Conservation (phyloP, 2,329 filamentous ascomycete species). For the Chalaropsis thielavioides region DNA sequence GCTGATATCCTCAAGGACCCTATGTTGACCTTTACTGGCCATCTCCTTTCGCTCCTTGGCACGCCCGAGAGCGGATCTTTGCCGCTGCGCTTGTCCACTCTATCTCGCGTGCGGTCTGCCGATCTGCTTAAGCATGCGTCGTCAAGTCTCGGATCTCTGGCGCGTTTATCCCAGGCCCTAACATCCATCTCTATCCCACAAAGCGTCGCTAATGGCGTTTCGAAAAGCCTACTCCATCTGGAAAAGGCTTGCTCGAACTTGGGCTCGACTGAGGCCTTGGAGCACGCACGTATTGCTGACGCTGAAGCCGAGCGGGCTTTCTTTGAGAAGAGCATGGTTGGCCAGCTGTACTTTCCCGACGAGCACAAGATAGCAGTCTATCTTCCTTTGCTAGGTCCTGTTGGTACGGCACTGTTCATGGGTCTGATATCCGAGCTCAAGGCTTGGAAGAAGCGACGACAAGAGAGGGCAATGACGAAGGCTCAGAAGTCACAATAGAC, state of each 20-base stretch:
- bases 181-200: slow-evolving; percentile 83
- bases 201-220: slow-evolving; percentile 72
- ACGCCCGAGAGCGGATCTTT: slow-evolving; percentile 72
- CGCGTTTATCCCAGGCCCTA: slow-evolving; percentile 68
- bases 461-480: slow-evolving; percentile 27
- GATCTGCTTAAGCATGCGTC: slow-evolving; percentile 79
- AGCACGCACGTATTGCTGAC: slow-evolving; percentile 72
- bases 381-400: slow-evolving; percentile 73
- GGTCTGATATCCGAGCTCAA: slow-evolving; percentile 69
- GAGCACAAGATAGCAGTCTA: slow-evolving; percentile 98
- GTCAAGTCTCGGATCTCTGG: slow-evolving; percentile 83
- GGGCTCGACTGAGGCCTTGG: slow-evolving; percentile 50
- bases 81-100: slow-evolving; percentile 67
- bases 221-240: slow-evolving; percentile 64
- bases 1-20: slow-evolving; percentile 57
- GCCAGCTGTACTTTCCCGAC: slow-evolving; percentile 94
- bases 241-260: slow-evolving; percentile 62
- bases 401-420: slow-evolving; percentile 80
- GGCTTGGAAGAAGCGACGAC: slow-evolving; percentile 38
- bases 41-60: slow-evolving; percentile 76
- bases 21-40: slow-evolving; percentile 79
- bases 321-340: slow-evolving; percentile 98
- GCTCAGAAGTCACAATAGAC: slow-evolving; percentile 27
- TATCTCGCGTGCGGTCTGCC: slow-evolving; percentile 72
- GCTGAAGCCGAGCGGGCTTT: slow-evolving; percentile 84